Percentiles rank a stretch among this genome's conserved stretches.
Conservation (phyloP, 2,329 filamentous ascomycete genomes). For the Colletotrichum nymphaeae region DNA sequence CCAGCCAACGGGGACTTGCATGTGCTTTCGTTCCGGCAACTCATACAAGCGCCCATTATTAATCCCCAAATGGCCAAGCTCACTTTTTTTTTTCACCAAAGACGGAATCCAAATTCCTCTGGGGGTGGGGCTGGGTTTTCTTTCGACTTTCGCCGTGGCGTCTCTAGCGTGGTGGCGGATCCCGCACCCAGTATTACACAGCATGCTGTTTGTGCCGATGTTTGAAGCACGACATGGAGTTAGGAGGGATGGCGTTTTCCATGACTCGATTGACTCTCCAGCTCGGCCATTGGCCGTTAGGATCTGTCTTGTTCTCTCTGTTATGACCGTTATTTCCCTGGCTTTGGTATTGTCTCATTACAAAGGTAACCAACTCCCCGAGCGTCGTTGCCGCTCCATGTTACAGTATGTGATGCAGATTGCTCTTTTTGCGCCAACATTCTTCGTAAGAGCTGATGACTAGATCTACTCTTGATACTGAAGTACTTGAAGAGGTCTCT, state of each 20-base stretch:
- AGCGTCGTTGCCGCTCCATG: too few species aligned
- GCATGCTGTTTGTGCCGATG: not conserved
- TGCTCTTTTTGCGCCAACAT: too few species aligned
- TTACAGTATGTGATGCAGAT: too few species aligned
- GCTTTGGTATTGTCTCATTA: not conserved
- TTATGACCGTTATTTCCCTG: not conserved
- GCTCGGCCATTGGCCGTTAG: not conserved
- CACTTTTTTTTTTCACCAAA: not conserved
- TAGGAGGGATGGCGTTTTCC: not conserved
- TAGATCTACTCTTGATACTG: too few species aligned
- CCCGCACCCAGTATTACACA: not conserved
- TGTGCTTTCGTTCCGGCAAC: slow-evolving; percentile 6
- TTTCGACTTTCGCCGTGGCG: slow-evolving; percentile 3
- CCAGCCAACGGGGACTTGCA: slow-evolving; percentile 9
- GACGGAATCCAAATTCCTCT: slow-evolving; percentile 29
- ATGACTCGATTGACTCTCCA: slow-evolving; percentile 15
- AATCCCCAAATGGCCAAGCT: slow-evolving; percentile 16
- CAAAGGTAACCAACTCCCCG: too few species aligned
- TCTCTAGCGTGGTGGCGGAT: slow-evolving; percentile 22
- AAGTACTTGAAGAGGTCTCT: too few species aligned
- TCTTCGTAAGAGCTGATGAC: too few species aligned
- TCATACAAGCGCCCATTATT: slow-evolving; percentile 16
- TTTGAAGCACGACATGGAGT: slow-evolving; percentile 23
- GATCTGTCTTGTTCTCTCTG: not conserved
- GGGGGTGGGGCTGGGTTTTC: not conserved